Base-by-base conservation (phyloP, 805 yeast genomes). In the Cyberlindnera xishuangbannaensis region DNA sequence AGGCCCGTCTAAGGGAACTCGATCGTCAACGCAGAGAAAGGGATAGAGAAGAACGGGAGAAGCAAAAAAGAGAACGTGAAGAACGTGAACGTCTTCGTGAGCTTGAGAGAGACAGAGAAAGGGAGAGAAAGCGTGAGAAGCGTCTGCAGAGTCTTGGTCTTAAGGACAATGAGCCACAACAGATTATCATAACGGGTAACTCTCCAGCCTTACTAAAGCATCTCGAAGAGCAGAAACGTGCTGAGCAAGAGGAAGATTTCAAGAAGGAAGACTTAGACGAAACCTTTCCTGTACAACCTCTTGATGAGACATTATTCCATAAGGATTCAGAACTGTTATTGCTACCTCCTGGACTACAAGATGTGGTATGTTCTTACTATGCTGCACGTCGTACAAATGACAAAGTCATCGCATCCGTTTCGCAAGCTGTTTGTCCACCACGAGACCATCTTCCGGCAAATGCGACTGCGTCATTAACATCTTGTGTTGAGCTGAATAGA, bases 401-500 rank as follows among this genome's bases (percentile, higher is more conserved):
- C 25, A 30, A 27, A 12, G 20, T 30, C 5, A 28, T 40, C 3
- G 30, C 38, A 3, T 34, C 41, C 2, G 34, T 34, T 12, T 38
- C 44, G 2, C 21, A 34, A 12, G 15, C 34, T 2, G 27, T 39
- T 10, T 30, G 33, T 19, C 37, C 40, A 4, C 41, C 41, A 11
- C 32, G 44, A 14, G 39, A 37, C 14, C 30, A 34, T 21, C 25
- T 37, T 10, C 36, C 30, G n/a, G 15, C 37, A 6, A 25, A 28
- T 5, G 39, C 39, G 10, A 31, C 28, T 2, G 37, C 38, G 17
- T 26, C 25, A 2, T 36, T 29, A 85, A 34, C 82, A 50, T 74
- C 72, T 27, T 86, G 95, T 4, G 71, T 74, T 13, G 76, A 82
- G 46, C 87, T 90, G 30, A 90, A 81, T 50, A 94, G 95, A 14